Conservation (phyloP, 139 green algal genomes). For the Picochlorum sp. region DNA sequence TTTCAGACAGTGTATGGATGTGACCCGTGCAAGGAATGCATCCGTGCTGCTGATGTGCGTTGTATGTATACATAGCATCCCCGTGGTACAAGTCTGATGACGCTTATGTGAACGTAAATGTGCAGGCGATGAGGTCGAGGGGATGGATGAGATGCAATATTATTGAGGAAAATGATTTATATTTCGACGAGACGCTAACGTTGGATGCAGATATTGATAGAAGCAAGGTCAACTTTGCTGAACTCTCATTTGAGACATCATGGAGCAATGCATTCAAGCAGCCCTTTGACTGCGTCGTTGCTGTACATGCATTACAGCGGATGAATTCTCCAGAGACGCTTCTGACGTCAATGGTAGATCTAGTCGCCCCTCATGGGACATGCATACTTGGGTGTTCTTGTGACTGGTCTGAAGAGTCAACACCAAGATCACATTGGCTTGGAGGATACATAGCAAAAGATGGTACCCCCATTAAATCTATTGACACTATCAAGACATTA, state of each 20-base stretch:
- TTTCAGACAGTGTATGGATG: conserved; percentile 63
- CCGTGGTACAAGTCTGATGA: conserved; percentile 4
- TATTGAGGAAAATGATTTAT: conserved; percentile 57
- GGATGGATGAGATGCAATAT: conserved; percentile 40
- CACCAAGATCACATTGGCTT: conserved; percentile 45
- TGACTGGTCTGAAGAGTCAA: conserved; percentile 60
- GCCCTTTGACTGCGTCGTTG: conserved; percentile 59
- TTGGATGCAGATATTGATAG: conserved; percentile 38
- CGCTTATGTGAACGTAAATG: not conserved
- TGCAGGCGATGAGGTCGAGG: conserved; percentile 38
- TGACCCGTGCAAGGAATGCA: conserved; percentile 41
- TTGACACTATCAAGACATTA: conserved; percentile 26
- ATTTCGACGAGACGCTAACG: conserved; percentile 13
- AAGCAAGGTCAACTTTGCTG: conserved; percentile 36
- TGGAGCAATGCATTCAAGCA: conserved; percentile 50
- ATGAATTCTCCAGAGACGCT: conserved; percentile 52
- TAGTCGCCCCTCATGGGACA: conserved; percentile 40
- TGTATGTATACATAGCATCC: not conserved
- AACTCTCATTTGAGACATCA: conserved; percentile 24
- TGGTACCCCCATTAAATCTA: conserved; percentile 20
- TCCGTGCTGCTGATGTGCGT: conserved; percentile 32
- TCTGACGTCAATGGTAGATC: conserved; percentile 30
- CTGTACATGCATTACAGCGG: conserved; percentile 61
- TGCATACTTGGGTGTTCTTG: conserved; percentile 57
- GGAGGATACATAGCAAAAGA: conserved; percentile 34